Evolutionary conservation across 1,139 yeast genomes (phyloP), one percentile per base, ranked within the genome.

Genomic region (Hansenula anomala): DNA sequence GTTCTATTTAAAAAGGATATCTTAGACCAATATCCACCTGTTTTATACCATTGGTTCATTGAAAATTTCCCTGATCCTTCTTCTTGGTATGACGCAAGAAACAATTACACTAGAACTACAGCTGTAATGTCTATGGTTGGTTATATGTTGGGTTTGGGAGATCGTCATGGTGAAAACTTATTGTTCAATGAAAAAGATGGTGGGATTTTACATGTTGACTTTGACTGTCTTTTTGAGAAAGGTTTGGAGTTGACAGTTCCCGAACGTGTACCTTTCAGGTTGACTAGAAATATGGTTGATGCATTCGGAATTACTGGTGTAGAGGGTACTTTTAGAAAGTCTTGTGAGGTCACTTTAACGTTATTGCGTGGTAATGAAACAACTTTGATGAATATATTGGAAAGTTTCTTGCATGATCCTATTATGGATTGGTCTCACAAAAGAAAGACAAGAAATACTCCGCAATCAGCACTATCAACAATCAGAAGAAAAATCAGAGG

Each of bases 101-200:
- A 80, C 36, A 67, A 72, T 22, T 94, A 77, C 56, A 79, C 87
- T 0, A 69, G 96, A 38, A 80, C 96, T 0, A 67, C 87, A 22
- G 97, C 97, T 0, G 98, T 90, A 0, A 94, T 94, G 98, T 90
- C 97, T 0, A 89, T 94, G 69, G 95, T 92, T 8, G 98, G 99
- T 0, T 88, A 86, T 57, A 79, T 92, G 41, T 69, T 84, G 33
- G 94, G 96, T 7, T 71, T 94, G 36, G 99, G 99, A 17, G 99
- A 94, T 60, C 71, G 99, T 24, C 99, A 94, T 58, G 86, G 96
- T 53, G 98, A 94, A 56, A 94, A 94, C 55, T 77, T 94, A 20
- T 63, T 94, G 39, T 67, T 92, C 36, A 76, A 83, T 54, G 81
- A 83, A 49, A 75, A 73, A 32, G 75, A 79, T 2, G 98, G 98